Evolutionary conservation across 768 basidiomycete species (phyloP), one percentile per base, ranked within the genome.

Genomic region (Serendipita sp.): DNA sequence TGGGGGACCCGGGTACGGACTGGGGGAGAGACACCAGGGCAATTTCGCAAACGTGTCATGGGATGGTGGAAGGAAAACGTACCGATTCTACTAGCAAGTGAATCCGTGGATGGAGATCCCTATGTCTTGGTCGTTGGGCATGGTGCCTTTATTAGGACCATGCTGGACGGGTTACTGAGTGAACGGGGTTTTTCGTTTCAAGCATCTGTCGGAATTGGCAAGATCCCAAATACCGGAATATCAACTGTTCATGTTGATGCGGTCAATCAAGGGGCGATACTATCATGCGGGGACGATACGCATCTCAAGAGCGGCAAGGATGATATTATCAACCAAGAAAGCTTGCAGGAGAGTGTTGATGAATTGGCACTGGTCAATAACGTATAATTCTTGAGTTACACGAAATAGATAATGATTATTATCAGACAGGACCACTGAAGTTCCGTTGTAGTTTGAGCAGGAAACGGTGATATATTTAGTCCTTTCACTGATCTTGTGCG

Each of bases 161-260:
- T 58, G 22, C 4, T 58, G 24, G 31, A 58, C 20, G 7, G 5
- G 11, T 24, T 58, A 3, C 17, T 31, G 31, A 28, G 17, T 22
- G 17, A 33, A 58, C 9, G 30, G 13, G 53, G 31, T 7, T 26
- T 11, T n/a, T 58, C 53, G 22, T 33, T 58, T 24, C 22, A 58
- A 11, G 24, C 31, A 14, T 20, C n/a, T 20, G 26, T 9, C n/a
- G 9, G 26, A 5, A 48, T 48, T 48, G 45, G 45, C n/a, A 20
- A n/a, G n/a, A 48, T 48, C n/a, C 45, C 45, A 22, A 58, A 58
- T n/a, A 58, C 53, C 31, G 53, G 53, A 24, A n/a, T 58, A 31
- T 20, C 53, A 11, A 58, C 53, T 24, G n/a, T 58, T 9, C 5
- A 58, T 17, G 53, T 33, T 24, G 17, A 22, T 58, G 53, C 17